Base-by-base conservation (phyloP, 768 basidiomycete species). In the Bullera alba region DNA sequence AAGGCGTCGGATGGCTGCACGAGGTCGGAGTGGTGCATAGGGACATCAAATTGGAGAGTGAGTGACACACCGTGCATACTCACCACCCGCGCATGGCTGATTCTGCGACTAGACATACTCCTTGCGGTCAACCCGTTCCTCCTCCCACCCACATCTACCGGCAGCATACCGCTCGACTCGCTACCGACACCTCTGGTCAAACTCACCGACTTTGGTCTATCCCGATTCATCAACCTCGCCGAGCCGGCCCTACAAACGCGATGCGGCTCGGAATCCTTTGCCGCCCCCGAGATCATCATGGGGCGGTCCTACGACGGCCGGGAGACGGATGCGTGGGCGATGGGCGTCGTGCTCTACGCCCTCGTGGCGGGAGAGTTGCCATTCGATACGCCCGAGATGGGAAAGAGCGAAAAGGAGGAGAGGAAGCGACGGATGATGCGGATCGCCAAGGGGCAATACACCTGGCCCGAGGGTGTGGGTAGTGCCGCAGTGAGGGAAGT, bases 251-350 rank as follows among this genome's bases (percentile, higher is more conserved):
- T 91, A 10, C 77, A 78, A 16, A 91, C 88, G 10, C 80, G 88
- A 1, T 93, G 89, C 70, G 88, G 89, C 5, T 85, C 83, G 25
- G 88, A 93, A 67, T 85, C 84, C 0, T 91, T 91, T 71, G 87
- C 88, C 5, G 87, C 87, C 6, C 71, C 71, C 14, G 71, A 72
- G 39, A 72, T 72, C 48, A 69, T 72, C 49, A 72, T 72, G 71
- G 78, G 76, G 26, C 75, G 76, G 42, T 75, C 78, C 27, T 92
- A 92, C 72, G 87, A 93, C 70, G 87, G 86, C 2, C 77, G 86
- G 14, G 78, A 83, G 67, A 90, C 87, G 46, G 89, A 92, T 68
- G 82, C 84, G 12, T 92, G 89, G 89, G 87, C 87, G 8, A 82
- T 84, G 60, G 88, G 88, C 1, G 84, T 90, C n/a, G 86, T 89